Base-by-base conservation (phyloP, 2,329 filamentous ascomycete genomes). In the Periconia digitata region DNA sequence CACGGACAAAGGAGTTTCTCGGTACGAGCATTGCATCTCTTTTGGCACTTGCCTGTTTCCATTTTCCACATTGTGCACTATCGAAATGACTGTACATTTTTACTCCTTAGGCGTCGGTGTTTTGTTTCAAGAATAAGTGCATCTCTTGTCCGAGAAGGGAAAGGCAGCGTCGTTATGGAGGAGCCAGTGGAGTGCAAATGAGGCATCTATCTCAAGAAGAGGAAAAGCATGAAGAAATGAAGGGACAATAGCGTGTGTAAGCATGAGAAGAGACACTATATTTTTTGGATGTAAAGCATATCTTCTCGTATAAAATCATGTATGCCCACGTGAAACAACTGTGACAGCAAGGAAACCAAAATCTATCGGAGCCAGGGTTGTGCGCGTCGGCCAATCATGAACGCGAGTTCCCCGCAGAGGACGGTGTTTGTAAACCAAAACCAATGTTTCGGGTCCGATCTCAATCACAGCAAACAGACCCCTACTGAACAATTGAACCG, bases 361-460 rank as follows among this genome's bases (percentile, higher is more conserved):
- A 27, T 27, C 27, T 32, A 10, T 5, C 3, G 4, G 27, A 15
- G 27, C 4, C 8, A 32, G n/a, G n/a, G n/a, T n/a, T 40, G 40
- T 18, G 32, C 13, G 40, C 40, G 42, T 43, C 39, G 40, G 39
- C 50, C 46, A 49, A 45, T 44, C 45, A 57, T 15, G 36, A 48
- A 51, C 60, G 59, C 55, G 54, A 56, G 55, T 60, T 56, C 56
- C 57, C 57, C 58, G 58, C 58, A 49, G 46, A 49, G 40, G 41
- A 42, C 38, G 39, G 16, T 35, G 27, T 18, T 12, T 23, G 36
- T 36, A 32, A 15, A 13, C 27, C 27, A 32, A 32, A 32, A 32
- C 27, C 27, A 32, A 32, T n/a, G n/a, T n/a, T n/a, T n/a, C n/a
- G n/a, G n/a, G n/a, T n/a, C n/a, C 27, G 27, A 32, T 15, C 4